Evolutionary conservation across 2,329 filamentous ascomycete species (phyloP).

Genomic region (Cordyceps cicadae): DNA sequence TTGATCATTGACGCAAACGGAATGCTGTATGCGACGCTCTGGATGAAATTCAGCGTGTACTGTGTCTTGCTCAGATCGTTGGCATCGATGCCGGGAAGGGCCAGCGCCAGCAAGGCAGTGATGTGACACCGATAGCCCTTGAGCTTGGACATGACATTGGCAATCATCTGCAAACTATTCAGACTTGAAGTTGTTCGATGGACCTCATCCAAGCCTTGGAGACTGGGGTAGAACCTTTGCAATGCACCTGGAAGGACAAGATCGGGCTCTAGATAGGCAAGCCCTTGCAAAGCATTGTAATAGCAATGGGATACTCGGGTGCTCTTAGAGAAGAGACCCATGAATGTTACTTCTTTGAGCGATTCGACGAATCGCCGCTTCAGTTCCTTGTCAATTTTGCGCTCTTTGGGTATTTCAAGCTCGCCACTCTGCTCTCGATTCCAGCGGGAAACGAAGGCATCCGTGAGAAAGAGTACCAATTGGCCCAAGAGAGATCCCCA

Average conservation of each 20-base stretch:
- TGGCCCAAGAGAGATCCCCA: slow-evolving; percentile 91
- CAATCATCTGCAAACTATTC: slow-evolving; percentile 83
- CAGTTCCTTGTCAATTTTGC: slow-evolving; percentile 69
- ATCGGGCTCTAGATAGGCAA: slow-evolving; percentile 85
- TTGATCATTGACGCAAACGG: slow-evolving; percentile 68
- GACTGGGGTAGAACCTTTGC: slow-evolving; percentile 91
- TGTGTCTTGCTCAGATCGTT: slow-evolving; percentile 97
- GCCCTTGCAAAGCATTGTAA: slow-evolving; percentile 76
- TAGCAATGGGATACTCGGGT: slow-evolving; percentile 86
- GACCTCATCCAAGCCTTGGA: slow-evolving; percentile 94
- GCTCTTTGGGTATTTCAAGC: slow-evolving; percentile 72
- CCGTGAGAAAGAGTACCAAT: slow-evolving; percentile 82
- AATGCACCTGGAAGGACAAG: slow-evolving; percentile 87
- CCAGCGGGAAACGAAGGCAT: slow-evolving; percentile 96
- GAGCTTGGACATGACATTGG: slow-evolving; percentile 80
- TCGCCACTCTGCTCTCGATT: slow-evolving; percentile 91
- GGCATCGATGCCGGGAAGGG: slow-evolving; percentile 90
- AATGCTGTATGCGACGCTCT: slow-evolving; percentile 92
- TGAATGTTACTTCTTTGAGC: slow-evolving; percentile 87
- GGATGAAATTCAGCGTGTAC: slow-evolving; percentile 89
- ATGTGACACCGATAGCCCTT: slow-evolving; percentile 97
- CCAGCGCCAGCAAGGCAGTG: slow-evolving; percentile 84
- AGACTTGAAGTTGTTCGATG: slow-evolving; percentile 93
- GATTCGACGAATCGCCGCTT: slow-evolving; percentile 85
- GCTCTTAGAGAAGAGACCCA: slow-evolving; percentile 97